A percentile compares a stretch with the other conserved stretches of the same genome.
Conservation (phyloP, 2,329 filamentous ascomycete species). For the Colletotrichum sublineola region DNA sequence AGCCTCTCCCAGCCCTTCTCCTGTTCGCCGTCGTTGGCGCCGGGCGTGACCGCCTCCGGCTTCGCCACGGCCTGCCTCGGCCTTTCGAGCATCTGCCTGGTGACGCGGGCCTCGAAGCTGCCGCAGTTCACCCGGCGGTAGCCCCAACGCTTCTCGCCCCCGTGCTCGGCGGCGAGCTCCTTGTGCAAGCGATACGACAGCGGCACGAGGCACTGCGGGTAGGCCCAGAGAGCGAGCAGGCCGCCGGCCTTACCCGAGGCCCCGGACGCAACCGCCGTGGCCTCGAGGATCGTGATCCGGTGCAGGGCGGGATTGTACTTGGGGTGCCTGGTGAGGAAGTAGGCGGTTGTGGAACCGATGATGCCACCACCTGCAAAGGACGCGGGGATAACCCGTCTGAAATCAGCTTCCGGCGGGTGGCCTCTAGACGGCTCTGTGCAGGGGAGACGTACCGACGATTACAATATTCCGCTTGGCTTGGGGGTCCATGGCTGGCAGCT, state of each 20-base stretch:
- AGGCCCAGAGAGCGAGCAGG: constrained; percentile 91
- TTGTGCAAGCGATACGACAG: constrained; percentile 87
- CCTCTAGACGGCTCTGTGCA: background rate
- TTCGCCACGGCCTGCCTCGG: constrained; percentile 45
- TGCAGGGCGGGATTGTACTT: constrained; percentile 81
- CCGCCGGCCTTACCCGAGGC: constrained; percentile 97
- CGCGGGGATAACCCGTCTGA: background rate
- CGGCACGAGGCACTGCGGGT: constrained; percentile 85
- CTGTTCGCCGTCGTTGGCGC: constrained; percentile 40
- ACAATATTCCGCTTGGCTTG: constrained; percentile 59
- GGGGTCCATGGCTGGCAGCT: constrained; percentile 37
- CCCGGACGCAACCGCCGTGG: constrained; percentile 85
- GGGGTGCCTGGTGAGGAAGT: constrained; percentile 89
- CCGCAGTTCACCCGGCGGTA: constrained; percentile 86
- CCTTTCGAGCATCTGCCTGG: constrained; percentile 52
- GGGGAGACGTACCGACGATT: constrained; percentile 59
- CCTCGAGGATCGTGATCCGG: constrained; percentile 88
- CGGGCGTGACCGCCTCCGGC: constrained; percentile 17
- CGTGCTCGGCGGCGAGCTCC: constrained; percentile 86
- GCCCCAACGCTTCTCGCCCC: constrained; percentile 84
- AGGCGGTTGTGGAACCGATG: constrained; percentile 91
- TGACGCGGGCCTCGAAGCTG: constrained; percentile 59
- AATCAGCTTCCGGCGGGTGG: constrained; percentile 22
- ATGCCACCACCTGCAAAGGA: constrained; percentile 82
- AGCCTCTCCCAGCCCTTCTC: constrained; percentile 71